Percentiles rank a stretch among this genome's conserved stretches.
Conservation (phyloP, 1,284 basidiomycete genomes). For the Boletellus dicymbophilus region DNA sequence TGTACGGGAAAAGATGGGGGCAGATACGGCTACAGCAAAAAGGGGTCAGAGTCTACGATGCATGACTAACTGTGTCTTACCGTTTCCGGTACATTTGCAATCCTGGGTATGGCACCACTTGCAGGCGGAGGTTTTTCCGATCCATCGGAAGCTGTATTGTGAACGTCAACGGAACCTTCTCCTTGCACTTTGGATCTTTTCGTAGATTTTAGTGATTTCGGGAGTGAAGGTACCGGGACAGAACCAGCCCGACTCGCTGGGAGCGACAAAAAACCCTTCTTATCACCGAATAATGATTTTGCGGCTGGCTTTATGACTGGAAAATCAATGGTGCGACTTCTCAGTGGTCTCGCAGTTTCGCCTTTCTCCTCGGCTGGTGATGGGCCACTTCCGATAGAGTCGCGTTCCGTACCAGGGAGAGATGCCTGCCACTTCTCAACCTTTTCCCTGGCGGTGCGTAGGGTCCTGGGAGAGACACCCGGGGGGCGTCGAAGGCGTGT, state of each 20-base stretch:
- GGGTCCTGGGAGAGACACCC: constrained; percentile 17
- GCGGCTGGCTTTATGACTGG: constrained; percentile 31
- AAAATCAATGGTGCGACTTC: constrained; percentile 28
- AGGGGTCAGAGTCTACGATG: constrained; percentile 10
- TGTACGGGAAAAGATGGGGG: constrained; percentile 34
- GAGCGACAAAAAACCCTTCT: constrained; percentile 9
- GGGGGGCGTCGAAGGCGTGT: constrained; percentile 1
- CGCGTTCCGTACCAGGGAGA: constrained; percentile 13
- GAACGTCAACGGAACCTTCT: neutral
- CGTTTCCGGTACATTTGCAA: constrained; percentile 30
- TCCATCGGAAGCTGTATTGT: neutral
- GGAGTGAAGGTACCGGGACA: neutral
- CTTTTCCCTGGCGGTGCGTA: constrained; percentile 32
- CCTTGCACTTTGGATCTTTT: neutral
- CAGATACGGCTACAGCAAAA: constrained; percentile 26
- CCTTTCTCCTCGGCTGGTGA: neutral
- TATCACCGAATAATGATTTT: constrained; percentile 16
- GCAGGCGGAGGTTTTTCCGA: constrained; percentile 1
- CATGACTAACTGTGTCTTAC: constrained; percentile 19
- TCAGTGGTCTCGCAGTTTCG: constrained; percentile 9
- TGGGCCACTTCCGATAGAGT: constrained; percentile 2
- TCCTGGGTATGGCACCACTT: constrained; percentile 19
- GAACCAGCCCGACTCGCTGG: constrained; percentile 4
- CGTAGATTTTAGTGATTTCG: constrained; percentile 3
- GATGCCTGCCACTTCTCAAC: constrained; percentile 33